A percentile compares a stretch with the other conserved stretches of the same genome.
phyloP scores from a whole-genome alignment of 2,329 filamentous ascomycete genomes.

The Epichloe brachyelytri region DNA sequence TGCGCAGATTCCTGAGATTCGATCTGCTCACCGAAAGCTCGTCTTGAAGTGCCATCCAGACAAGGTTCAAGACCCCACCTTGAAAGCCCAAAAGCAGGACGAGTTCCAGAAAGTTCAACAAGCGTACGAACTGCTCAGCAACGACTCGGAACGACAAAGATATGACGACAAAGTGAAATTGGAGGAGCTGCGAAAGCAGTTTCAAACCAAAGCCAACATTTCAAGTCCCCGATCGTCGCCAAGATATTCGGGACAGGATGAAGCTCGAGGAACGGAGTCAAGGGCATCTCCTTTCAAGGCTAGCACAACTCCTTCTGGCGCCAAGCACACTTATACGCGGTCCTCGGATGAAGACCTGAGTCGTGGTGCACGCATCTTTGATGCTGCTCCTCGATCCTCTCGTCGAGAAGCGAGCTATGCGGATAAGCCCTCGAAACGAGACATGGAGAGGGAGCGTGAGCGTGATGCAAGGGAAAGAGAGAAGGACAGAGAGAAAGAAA shows the following conservation, averaged over 20 bases:
- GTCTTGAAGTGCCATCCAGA: constrained; percentile 84
- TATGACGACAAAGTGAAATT: constrained; percentile 69
- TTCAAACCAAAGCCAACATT: constrained; percentile 29
- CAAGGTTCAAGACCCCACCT: constrained; percentile 66
- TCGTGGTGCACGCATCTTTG: constrained; percentile 26
- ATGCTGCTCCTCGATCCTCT: constrained; percentile 24
- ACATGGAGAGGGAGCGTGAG: constrained; percentile 25
- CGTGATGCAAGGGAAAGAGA: neutral
- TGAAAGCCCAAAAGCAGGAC: constrained; percentile 67
- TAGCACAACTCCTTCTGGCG: constrained; percentile 18
- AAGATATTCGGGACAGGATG: constrained; percentile 16
- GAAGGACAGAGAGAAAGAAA: constrained; percentile 7
- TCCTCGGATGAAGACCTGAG: constrained; percentile 37
- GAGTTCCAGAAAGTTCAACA: constrained; percentile 89
- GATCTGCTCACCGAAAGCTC: constrained; percentile 70
- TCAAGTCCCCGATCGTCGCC: constrained; percentile 31
- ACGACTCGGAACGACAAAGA: constrained; percentile 56
- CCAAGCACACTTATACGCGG: constrained; percentile 23
- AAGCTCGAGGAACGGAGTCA: constrained; percentile 2
- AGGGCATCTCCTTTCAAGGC: constrained; percentile 28
- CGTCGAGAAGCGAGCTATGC: constrained; percentile 36
- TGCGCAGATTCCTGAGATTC: constrained; percentile 59
- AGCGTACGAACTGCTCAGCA: constrained; percentile 80
- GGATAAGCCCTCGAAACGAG: constrained; percentile 31
- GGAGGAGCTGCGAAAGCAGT: constrained; percentile 48